phyloP scores from a whole-genome alignment of 2,329 filamentous ascomycete genomes.

The Colletotrichum godetiae region DNA sequence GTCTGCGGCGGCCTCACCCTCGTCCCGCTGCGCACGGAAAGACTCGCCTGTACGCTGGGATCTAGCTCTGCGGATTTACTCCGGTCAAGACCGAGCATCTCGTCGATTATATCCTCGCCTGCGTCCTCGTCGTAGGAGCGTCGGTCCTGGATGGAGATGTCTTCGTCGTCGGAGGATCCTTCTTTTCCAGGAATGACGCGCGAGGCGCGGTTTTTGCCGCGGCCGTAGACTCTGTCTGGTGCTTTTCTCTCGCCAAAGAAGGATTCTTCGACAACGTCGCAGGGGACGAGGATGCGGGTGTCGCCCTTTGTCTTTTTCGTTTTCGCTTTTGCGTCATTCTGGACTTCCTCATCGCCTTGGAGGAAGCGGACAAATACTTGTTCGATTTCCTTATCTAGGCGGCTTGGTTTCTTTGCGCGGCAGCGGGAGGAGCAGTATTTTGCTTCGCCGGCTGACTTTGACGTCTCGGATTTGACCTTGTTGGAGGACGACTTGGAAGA shows the following conservation, averaged over 20 bases:
- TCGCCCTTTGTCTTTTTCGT: slow-evolving; percentile 58
- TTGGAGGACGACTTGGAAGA: background rate
- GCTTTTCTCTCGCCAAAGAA: slow-evolving; percentile 34
- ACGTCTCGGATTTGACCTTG: slow-evolving; percentile 36
- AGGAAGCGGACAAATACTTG: slow-evolving; percentile 55
- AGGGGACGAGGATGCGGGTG: slow-evolving; percentile 58
- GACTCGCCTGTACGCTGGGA: slow-evolving; percentile 49
- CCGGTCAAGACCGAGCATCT: slow-evolving; percentile 24
- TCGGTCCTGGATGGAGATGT: slow-evolving; percentile 48
- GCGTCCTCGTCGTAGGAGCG: slow-evolving; percentile 37
- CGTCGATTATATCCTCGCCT: slow-evolving; percentile 26
- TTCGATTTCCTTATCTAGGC: slow-evolving; percentile 64
- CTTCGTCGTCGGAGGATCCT: slow-evolving; percentile 35
- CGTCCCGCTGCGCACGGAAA: slow-evolving; percentile 51
- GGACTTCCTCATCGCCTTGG: slow-evolving; percentile 32
- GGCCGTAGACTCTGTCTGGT: slow-evolving; percentile 49
- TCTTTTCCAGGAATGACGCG: slow-evolving; percentile 47
- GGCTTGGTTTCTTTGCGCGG: slow-evolving; percentile 60
- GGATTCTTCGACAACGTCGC: slow-evolving; percentile 61
- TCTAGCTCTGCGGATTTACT: slow-evolving; percentile 51
- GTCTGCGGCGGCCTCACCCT: slow-evolving; percentile 49
- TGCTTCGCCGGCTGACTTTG: slow-evolving; percentile 32
- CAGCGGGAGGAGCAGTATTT: slow-evolving; percentile 71
- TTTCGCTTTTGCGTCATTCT: background rate
- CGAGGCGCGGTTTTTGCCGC: slow-evolving; percentile 57